Conservation (phyloP, 2,329 filamentous ascomycete genomes). For the Boeremia lycopersici region DNA sequence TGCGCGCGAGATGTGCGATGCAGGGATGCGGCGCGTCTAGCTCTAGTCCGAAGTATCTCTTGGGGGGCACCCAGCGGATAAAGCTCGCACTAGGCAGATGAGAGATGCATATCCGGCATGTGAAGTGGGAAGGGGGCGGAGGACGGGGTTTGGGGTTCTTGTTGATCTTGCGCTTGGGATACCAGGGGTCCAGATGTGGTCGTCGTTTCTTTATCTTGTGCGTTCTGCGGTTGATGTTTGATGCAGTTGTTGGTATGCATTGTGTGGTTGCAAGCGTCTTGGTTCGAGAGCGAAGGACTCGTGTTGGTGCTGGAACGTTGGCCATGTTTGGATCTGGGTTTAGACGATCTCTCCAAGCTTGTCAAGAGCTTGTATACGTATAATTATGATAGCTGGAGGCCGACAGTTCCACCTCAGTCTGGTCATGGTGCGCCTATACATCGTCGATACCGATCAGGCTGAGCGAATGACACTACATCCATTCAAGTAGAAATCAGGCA, state of each 20-base stretch:
- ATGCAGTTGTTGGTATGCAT: neutral
- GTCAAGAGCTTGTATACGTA: neutral
- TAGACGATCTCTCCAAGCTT: too few species aligned
- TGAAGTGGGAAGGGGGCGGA: slow-evolving; percentile 26
- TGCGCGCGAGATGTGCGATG: slow-evolving; percentile 30
- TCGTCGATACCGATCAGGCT: neutral
- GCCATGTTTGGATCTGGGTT: neutral
- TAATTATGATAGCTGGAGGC: neutral
- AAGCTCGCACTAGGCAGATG: slow-evolving; percentile 24
- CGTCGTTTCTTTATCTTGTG: slow-evolving; percentile 3
- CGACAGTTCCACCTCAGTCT: neutral
- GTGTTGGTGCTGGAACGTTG: neutral
- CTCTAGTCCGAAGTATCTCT: neutral
- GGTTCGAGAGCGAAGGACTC: slow-evolving; percentile 25
- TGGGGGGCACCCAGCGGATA: slow-evolving; percentile 23
- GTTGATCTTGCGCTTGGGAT: slow-evolving; percentile 27
- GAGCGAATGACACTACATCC: neutral
- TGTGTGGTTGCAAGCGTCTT: neutral
- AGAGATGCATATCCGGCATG: slow-evolving; percentile 34
- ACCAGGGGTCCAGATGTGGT: slow-evolving; percentile 28
- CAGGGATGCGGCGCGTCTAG: slow-evolving; percentile 27
- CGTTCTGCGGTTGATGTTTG: too few species aligned
- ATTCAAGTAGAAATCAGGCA: slow-evolving; percentile 6
- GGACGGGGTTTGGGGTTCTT: slow-evolving; percentile 15
- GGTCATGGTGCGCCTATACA: neutral